phyloP scores from a whole-genome alignment of 495 filamentous ascomycete species.

The Ramalina peruviana region DNA sequence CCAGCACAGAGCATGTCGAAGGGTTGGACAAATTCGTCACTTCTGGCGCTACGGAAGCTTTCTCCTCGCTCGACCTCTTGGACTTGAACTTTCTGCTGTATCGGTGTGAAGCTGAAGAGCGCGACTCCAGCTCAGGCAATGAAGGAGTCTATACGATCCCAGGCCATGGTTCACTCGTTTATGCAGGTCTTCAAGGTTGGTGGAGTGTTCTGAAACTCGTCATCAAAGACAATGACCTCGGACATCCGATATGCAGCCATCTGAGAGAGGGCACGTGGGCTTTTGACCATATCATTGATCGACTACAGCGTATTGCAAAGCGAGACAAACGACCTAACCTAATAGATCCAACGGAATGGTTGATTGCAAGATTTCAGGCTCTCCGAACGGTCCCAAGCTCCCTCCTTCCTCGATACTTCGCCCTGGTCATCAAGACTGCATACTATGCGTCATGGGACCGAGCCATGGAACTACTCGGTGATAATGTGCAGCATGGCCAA shows the following conservation, averaged over 20 bases:
- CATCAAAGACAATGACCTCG: slow-evolving; percentile 79
- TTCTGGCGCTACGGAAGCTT: slow-evolving; percentile 65
- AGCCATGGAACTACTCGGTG: slow-evolving; percentile 61
- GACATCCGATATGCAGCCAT: slow-evolving; percentile 84
- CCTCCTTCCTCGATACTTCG: slow-evolving; percentile 85
- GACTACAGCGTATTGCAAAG: slow-evolving; percentile 59
- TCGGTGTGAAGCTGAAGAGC: slow-evolving; percentile 83
- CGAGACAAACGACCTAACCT: slow-evolving; percentile 45
- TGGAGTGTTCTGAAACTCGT: slow-evolving; percentile 84
- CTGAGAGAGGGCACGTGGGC: slow-evolving; percentile 87
- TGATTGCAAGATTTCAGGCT: slow-evolving; percentile 69
- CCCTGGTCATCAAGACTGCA: slow-evolving; percentile 70
- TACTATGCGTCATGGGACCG: slow-evolving; percentile 73
- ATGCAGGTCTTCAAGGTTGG: slow-evolving; percentile 96
- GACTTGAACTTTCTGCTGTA: slow-evolving; percentile 92
- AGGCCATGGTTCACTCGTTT: slow-evolving; percentile 68
- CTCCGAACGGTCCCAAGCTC: slow-evolving; percentile 76
- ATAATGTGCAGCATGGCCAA: slow-evolving; percentile 64
- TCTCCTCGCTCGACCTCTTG: slow-evolving; percentile 52
- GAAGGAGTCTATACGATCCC: slow-evolving; percentile 87
- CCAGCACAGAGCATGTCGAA: slow-evolving; percentile 59
- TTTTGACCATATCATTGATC: slow-evolving; percentile 71
- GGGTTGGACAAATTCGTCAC: slow-evolving; percentile 76
- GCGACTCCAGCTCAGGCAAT: slow-evolving; percentile 58
- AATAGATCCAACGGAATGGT: slow-evolving; percentile 54